Base-by-base conservation (phyloP, 331 rosid genomes). In the Quercus lobata region DNA sequence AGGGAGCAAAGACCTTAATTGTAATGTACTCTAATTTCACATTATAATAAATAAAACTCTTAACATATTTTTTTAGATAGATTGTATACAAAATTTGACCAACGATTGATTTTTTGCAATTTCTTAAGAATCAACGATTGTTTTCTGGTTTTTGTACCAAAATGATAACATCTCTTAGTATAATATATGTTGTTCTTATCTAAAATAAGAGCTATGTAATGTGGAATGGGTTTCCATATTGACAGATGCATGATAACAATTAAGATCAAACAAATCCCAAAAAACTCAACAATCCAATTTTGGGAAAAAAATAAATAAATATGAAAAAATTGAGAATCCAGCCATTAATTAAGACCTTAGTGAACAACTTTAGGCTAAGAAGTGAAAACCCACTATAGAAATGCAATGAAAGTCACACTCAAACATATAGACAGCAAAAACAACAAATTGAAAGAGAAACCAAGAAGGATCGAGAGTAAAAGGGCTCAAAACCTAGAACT, bases 141-240 rank as follows among this genome's bases (percentile, higher is more conserved):
- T 35, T 35, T 35, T 35, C 2, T 35, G 0, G 9, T 35, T 35
- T 35, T 35, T 7, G 7, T 35, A 35, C 9, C 0, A 35, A 2
- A 35, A 7, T 7, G 44, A 35, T 35, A 35, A 35, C 44, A 35
- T 35, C 2, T 35, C 44, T 6, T 35, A 35, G 10, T 7, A 35
- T 35, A 7, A 35, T 35, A 35, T 72, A 84, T 89, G 85, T 91
- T 63, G 92, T 92, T 95, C 83, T 91, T 95, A 93, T 95, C 99
- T 92, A 90, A 77, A 79, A 95, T 76, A 84, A 93, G 84, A 85
- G 97, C 87, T 78, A 97, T 97, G 78, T 97, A 95, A 77, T 91
- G 97, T 74, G 97, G 86, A 79, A 95, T 80, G 74, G 96, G 93
- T 86, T 93, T 95, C 99, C 97, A 95, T 75, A 91, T 88, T 88